Evolutionary conservation across 768 basidiomycete genomes (phyloP).

Genomic region (Auriscalpium orientale): DNA sequence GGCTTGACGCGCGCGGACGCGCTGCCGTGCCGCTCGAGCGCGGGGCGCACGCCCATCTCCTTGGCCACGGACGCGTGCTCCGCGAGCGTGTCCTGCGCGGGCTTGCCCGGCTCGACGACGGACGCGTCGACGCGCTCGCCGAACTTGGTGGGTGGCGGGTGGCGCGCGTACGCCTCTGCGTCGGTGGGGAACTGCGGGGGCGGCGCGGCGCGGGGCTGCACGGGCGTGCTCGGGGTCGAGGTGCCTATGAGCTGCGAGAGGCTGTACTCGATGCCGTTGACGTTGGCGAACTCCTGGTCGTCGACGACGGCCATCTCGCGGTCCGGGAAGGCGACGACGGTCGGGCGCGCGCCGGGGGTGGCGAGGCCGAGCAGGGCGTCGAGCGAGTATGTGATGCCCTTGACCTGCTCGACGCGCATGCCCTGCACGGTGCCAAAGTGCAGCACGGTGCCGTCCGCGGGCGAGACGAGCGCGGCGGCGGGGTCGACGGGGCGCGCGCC

Average conservation of each 20-base stretch:
- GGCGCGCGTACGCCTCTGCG: slow-evolving; percentile 7
- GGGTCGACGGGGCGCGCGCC: slow-evolving; percentile 70
- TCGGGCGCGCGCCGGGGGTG: slow-evolving; percentile 34
- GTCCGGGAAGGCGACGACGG: slow-evolving; percentile 34
- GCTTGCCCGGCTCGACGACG: slow-evolving; percentile 48
- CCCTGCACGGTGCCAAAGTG: slow-evolving; percentile 84
- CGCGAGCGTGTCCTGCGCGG: slow-evolving; percentile 46
- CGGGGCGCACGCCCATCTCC: slow-evolving; percentile 54
- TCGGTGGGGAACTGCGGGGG: slow-evolving; percentile 15
- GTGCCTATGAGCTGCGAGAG: slow-evolving; percentile 82
- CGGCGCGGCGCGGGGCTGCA: slow-evolving; percentile 17
- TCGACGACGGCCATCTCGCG: slow-evolving; percentile 58
- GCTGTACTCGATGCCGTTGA: slow-evolving; percentile 95
- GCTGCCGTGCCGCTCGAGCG: slow-evolving; percentile 28
- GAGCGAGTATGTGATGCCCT: slow-evolving; percentile 94
- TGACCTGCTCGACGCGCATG: slow-evolving; percentile 88
- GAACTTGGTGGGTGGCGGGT: slow-evolving; percentile 39
- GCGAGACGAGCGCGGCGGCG: slow-evolving; percentile 57
- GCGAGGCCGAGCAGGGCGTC: slow-evolving; percentile 86
- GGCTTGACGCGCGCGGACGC: slow-evolving; percentile 48
- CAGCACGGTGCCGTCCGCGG: slow-evolving; percentile 88
- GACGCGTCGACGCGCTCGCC: slow-evolving; percentile 71
- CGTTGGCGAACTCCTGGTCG: slow-evolving; percentile 88
- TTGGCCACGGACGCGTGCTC: slow-evolving; percentile 68
- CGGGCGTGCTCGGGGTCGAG: slow-evolving; percentile 30